Percentiles rank a stretch among this genome's conserved stretches.
phyloP scores from a whole-genome alignment of 1,284 basidiomycete species.

The Singerocomus inundabilis region DNA sequence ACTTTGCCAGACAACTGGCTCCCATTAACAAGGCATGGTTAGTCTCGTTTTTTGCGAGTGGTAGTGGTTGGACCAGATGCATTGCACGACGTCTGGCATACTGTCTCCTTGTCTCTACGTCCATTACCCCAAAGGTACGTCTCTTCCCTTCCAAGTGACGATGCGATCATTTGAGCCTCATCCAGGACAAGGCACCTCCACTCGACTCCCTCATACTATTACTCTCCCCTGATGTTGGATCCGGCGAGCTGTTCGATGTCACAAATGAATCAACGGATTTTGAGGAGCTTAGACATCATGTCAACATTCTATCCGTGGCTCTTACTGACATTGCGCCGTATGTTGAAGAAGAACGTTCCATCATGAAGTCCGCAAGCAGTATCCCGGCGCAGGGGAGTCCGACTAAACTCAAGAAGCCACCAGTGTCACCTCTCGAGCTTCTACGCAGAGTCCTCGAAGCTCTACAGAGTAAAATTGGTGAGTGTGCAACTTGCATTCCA shows the following conservation, averaged over 20 bases:
- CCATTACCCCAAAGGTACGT: constrained; percentile 33
- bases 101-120: constrained; percentile 39
- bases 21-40: constrained; percentile 47
- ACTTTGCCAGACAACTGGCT: constrained; percentile 36
- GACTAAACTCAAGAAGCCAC: constrained; percentile 35
- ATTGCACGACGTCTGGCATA: constrained; percentile 58
- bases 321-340: constrained; percentile 59
- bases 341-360: constrained; percentile 44
- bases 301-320: constrained; percentile 54
- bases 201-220: constrained; percentile 45
- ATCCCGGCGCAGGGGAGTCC: constrained; percentile 28
- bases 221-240: constrained; percentile 34
- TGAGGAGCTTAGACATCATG: constrained; percentile 51
- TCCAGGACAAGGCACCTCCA: constrained; percentile 42
- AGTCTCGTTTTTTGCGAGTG: constrained; percentile 51
- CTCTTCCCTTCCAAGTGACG: background rate
- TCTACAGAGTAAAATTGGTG: constrained; percentile 64
- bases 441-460: constrained; percentile 47
- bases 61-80: constrained; percentile 47
- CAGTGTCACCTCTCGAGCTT: constrained; percentile 43
- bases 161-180: background rate
- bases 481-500: constrained; percentile 17
- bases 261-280: constrained; percentile 51
- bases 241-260: constrained; percentile 44
- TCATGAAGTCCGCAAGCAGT: constrained; percentile 15